These are phyloP conservation scores for Aspergillus texensis DNA, from an alignment of 2,329 filamentous ascomycete species.

Conservation along the genomic window DNA sequence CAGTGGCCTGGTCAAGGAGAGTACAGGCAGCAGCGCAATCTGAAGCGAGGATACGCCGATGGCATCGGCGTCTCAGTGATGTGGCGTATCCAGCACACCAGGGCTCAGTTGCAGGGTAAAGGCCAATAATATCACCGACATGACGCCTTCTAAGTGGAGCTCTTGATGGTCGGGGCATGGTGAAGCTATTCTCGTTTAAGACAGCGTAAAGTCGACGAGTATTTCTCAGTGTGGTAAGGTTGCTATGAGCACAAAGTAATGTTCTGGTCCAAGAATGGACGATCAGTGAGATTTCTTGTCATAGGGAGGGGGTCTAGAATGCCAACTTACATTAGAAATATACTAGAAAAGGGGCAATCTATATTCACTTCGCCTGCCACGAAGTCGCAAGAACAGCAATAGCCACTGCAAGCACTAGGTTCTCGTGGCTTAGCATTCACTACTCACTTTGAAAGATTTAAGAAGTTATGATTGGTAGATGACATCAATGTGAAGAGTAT, in stretches of 20 bases:
- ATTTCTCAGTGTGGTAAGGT: neutral
- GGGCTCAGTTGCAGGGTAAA: constrained; percentile 22
- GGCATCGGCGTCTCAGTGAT: constrained; percentile 21
- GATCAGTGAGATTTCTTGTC: no score
- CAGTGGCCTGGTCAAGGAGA: constrained; percentile 21
- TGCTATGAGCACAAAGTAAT: neutral
- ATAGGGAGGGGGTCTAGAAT: neutral
- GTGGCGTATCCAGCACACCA: constrained; percentile 23
- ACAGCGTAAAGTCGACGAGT: neutral
- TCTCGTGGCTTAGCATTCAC: neutral
- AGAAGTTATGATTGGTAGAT: neutral
- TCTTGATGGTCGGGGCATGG: neutral
- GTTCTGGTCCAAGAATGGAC: neutral
- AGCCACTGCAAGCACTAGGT: no score
- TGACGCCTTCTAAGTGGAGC: neutral
- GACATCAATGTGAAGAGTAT: neutral
- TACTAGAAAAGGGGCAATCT: neutral
- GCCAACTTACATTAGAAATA: neutral
- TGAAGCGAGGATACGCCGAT: constrained; percentile 11
- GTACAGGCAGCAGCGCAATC: constrained; percentile 15
- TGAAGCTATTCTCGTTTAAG: neutral
- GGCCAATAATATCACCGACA: constrained; percentile 21
- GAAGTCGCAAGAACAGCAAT: neutral
- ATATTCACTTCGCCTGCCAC: neutral
- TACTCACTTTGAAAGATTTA: neutral